Base-by-base conservation (phyloP, 2,329 filamentous ascomycete genomes). In the Aspergillus aculeatinus region DNA sequence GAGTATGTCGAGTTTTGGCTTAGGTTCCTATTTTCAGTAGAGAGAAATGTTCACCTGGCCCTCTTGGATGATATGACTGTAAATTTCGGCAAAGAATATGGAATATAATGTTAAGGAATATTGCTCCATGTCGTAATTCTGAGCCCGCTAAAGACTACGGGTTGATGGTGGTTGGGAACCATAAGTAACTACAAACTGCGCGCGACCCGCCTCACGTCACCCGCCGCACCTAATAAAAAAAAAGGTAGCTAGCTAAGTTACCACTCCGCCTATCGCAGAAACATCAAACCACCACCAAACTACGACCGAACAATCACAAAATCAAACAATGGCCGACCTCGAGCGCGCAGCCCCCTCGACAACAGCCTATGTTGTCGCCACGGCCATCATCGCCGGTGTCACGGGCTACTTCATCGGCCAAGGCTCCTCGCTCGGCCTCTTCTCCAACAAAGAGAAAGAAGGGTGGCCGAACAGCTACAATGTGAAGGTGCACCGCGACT, bases 371-470 rank as follows among this genome's bases (percentile, higher is more conserved):
- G 81, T 92, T 50, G 79, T 94, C 63, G 86, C 88, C 57, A 92
- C 91, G 19, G 87, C 88, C 65, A 84, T 96, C 63, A 79, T 94
- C 59, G 85, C 89, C 63, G 87, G 90, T 66, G 74, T 95, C 57
- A 84, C 86, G 1, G 93, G 93, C 68, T 96, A 94, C 78, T 86
- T 92, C 68, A 75, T 87, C 61, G 85, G 85, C 58, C 83, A 86
- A 72, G 86, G 83, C 19, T 82, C 85, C 21, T 85, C 84, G 42
- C 83, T 96, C 14, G 92, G 91, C 63, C 79, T 96, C 61, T 92
- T 92, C 77, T 79, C 87, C 68, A 81, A 62, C 9, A 73, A 68
- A 62, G 70, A 70, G 55, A 75, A 73, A 63, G 75, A 75, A 65
- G 77, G 61, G 76, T 89, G 67, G 79, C 75, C 67, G 74, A 85